Conservation (phyloP, 345 rosid species). For the Raphanus raphanistrum region DNA sequence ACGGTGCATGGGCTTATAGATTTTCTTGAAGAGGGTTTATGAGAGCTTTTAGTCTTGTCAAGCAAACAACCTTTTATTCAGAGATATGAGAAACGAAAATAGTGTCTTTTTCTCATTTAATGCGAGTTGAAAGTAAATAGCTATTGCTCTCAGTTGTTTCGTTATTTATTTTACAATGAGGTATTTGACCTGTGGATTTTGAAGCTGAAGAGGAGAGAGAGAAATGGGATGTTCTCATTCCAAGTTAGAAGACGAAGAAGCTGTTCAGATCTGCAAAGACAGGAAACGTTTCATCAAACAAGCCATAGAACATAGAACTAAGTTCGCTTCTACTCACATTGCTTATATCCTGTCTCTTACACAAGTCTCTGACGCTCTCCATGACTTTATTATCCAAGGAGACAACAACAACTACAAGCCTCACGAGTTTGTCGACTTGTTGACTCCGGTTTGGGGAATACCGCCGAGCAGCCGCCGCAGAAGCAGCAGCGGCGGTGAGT, state of each 20-base stretch:
- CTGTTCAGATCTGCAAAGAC: slow-evolving; percentile 93
- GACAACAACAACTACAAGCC: slow-evolving; percentile 50
- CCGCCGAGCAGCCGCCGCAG: slow-evolving; percentile 7
- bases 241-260: slow-evolving; percentile 84
- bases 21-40: slow-evolving; percentile 34
- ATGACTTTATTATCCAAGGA: slow-evolving; percentile 61
- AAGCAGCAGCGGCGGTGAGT: slow-evolving; percentile 40
- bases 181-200: neutral
- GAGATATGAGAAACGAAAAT: neutral
- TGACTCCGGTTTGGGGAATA: slow-evolving; percentile 61
- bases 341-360: slow-evolving; percentile 81
- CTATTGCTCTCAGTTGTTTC: no score
- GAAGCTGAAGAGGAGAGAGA: slow-evolving; percentile 21
- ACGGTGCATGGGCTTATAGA: slow-evolving; percentile 1
- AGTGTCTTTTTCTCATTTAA: neutral
- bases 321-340: slow-evolving; percentile 70
- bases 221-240: slow-evolving; percentile 97
- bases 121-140: no score
- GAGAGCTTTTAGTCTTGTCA: slow-evolving; percentile 18
- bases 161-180: no score
- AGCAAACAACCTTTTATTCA: no score
- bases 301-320: slow-evolving; percentile 77
- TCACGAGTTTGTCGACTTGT: slow-evolving; percentile 53
- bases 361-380: slow-evolving; percentile 85
- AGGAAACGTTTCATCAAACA: slow-evolving; percentile 85